These are phyloP conservation scores for Panicum hallii DNA, from an alignment of 202 grass and related monocot species.

Conservation along the genomic window DNA sequence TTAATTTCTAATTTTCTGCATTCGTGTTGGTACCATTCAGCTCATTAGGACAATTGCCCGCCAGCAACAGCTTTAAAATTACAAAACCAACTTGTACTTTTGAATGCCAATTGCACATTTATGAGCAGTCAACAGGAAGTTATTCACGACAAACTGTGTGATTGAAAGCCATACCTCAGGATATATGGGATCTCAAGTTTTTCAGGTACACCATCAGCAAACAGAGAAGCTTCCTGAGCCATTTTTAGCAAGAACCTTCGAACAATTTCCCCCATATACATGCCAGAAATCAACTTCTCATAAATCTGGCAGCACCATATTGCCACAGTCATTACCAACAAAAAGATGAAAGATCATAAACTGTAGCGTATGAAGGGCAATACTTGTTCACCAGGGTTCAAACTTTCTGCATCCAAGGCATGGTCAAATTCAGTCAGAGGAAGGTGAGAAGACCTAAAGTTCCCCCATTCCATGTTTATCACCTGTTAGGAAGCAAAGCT, in stretches of 20 bases:
- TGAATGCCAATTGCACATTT: conserved; percentile 7
- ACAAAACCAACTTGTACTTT: no score
- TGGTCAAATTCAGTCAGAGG: conserved; percentile 77
- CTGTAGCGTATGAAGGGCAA: background rate
- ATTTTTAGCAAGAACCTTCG: conserved; percentile 74
- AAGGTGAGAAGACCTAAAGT: conserved; percentile 86
- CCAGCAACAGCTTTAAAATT: no score
- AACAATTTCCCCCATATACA: conserved; percentile 93
- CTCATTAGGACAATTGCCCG: background rate
- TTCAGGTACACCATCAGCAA: conserved; percentile 58
- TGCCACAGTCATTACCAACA: background rate
- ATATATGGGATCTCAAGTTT: conserved; percentile 73
- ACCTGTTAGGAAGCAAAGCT: conserved; percentile 52
- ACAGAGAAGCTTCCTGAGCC: conserved; percentile 62
- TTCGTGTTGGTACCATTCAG: background rate
- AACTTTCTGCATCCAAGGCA: conserved; percentile 65
- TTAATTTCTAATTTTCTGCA: background rate
- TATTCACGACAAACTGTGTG: background rate
- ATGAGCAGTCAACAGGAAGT: background rate
- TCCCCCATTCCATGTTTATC: conserved; percentile 95
- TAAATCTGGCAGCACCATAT: conserved; percentile 56
- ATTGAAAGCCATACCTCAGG: conserved; percentile 55
- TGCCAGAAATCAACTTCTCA: conserved; percentile 93
- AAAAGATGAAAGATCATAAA: background rate
- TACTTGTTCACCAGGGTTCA: conserved; percentile 87